phyloP scores from a whole-genome alignment of 345 rosid species.

The Dimocarpus longan region DNA sequence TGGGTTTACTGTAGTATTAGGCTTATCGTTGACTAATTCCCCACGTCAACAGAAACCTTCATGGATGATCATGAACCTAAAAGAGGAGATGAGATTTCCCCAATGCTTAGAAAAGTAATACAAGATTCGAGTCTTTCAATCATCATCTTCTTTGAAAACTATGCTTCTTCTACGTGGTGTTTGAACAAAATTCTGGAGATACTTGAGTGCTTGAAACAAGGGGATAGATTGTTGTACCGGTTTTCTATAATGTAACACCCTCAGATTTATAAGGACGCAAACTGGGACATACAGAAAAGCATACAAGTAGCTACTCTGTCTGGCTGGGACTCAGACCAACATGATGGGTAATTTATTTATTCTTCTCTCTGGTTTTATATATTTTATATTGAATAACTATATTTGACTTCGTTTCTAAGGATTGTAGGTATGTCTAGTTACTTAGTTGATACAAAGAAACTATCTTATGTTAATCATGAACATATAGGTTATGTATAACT shows the following conservation, averaged over 20 bases:
- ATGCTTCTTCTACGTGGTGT: constrained; percentile 6
- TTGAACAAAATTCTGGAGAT: constrained; percentile 1
- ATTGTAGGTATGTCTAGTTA: neutral
- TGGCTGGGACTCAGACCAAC: too few relatives aligned
- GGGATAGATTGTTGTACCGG: neutral
- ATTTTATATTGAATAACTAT: too few relatives aligned
- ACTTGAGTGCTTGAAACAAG: neutral
- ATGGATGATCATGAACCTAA: neutral
- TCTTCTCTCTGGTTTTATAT: neutral
- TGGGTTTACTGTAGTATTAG: too few relatives aligned
- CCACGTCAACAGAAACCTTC: too few relatives aligned
- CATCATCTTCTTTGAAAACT: too few relatives aligned
- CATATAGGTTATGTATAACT: too few relatives aligned
- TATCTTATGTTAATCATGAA: too few relatives aligned
- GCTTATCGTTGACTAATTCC: too few relatives aligned
- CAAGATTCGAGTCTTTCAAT: neutral
- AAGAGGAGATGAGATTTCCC: neutral
- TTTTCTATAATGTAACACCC: neutral
- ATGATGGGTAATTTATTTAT: neutral
- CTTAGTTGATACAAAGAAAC: neutral
- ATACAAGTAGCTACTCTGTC: neutral
- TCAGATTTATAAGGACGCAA: neutral
- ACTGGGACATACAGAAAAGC: neutral
- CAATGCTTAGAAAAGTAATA: neutral
- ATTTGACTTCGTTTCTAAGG: too few relatives aligned